A percentile compares a stretch with the other conserved stretches of the same genome.
Conservation (phyloP, 257 asterid species). For the Nemophila menziesii region DNA sequence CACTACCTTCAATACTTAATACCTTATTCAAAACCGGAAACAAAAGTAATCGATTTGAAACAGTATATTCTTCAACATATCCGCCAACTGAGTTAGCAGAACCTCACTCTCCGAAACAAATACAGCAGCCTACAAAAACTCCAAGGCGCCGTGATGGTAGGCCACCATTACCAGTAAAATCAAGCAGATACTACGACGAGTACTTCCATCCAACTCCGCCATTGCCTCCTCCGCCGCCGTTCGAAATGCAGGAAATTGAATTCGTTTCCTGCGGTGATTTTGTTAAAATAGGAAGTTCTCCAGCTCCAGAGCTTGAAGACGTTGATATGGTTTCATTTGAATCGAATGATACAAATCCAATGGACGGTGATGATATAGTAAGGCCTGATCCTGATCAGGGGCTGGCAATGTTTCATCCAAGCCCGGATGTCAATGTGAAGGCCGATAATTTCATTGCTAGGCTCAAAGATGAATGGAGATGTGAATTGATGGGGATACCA, state of each 20-base stretch:
- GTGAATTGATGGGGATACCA: slow-evolving; percentile 69
- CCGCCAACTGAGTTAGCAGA: neutral
- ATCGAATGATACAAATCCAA: slow-evolving; percentile 26
- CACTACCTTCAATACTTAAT: slow-evolving; percentile 54
- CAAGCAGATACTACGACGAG: too few relatives aligned
- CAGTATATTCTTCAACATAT: slow-evolving; percentile 13
- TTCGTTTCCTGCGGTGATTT: slow-evolving; percentile 51
- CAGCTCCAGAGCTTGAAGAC: slow-evolving; percentile 75
- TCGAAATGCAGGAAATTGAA: slow-evolving; percentile 40
- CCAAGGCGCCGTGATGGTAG: too few relatives aligned
- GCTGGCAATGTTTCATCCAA: slow-evolving; percentile 56
- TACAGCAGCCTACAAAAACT: neutral
- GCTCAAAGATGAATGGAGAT: slow-evolving; percentile 62
- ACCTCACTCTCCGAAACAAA: neutral
- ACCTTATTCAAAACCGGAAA: slow-evolving; percentile 45
- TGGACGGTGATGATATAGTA: too few relatives aligned
- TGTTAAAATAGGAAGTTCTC: slow-evolving; percentile 44
- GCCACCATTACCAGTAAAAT: too few relatives aligned
- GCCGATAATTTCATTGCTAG: slow-evolving; percentile 74
- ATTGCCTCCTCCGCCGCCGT: slow-evolving; percentile 67
- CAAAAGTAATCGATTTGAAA: slow-evolving; percentile 46
- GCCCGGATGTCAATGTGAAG: slow-evolving; percentile 82
- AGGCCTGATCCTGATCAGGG: slow-evolving; percentile 17
- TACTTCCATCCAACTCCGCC: slow-evolving; percentile 61
- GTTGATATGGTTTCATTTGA: slow-evolving; percentile 36